Percentiles rank a stretch among this genome's conserved stretches.
phyloP scores from a whole-genome alignment of 176 grass and related monocot species.

The Hsuehochloa calcarea region DNA sequence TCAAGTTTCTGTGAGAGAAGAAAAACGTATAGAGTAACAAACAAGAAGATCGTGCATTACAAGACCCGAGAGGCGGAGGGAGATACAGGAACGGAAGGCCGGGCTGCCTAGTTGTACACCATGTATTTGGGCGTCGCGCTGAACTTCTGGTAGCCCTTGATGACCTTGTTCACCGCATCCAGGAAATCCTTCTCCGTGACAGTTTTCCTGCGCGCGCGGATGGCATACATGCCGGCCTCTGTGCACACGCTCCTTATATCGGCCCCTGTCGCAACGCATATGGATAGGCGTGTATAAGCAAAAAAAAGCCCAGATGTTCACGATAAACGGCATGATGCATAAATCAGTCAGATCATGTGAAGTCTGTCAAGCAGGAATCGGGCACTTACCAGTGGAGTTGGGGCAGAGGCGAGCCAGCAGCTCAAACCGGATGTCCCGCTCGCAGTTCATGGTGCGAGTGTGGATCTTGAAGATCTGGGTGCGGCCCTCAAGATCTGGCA shows the following conservation, averaged over 20 bases:
- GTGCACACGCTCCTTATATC: conserved; percentile 81
- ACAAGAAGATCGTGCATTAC: not conserved
- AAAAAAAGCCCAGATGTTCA: not conserved
- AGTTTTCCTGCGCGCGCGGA: conserved; percentile 69
- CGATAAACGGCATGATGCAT: not conserved
- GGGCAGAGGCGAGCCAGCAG: conserved; percentile 85
- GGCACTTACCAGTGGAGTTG: conserved; percentile 63
- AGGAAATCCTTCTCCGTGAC: conserved; percentile 77
- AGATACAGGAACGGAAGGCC: not conserved
- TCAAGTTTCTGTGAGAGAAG: conserved; percentile 9
- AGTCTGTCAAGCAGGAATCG: not conserved
- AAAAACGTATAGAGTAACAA: not conserved
- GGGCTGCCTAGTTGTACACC: conserved; percentile 59
- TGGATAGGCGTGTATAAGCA: not conserved
- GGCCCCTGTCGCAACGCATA: conserved; percentile 41
- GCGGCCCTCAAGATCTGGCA: conserved; percentile 65
- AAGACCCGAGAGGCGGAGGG: not conserved
- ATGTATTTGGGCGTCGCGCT: conserved; percentile 73
- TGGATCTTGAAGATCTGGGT: conserved; percentile 87
- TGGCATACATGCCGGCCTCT: conserved; percentile 68
- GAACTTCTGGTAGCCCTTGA: conserved; percentile 78
- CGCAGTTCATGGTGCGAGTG: conserved; percentile 67
- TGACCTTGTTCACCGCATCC: conserved; percentile 76
- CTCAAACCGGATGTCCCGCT: conserved; percentile 76
- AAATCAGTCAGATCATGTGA: not conserved